Percentiles rank a stretch among this genome's conserved stretches.
Conservation (phyloP, 306 rosid genomes). For the Cicer arietinum region DNA sequence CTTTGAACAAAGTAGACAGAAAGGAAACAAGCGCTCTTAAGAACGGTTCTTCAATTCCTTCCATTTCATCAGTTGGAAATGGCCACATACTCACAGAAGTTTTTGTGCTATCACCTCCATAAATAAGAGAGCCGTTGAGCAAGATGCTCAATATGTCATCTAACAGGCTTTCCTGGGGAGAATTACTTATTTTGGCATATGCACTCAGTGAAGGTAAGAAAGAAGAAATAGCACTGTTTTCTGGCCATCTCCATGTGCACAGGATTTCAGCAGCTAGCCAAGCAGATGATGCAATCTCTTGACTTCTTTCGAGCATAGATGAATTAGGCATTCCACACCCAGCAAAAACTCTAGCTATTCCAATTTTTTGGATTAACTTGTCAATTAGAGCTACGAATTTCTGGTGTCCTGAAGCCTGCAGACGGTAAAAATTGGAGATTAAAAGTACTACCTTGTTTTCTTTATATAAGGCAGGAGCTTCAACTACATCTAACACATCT, state of each 20-base stretch:
- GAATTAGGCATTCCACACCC: slow-evolving; percentile 46
- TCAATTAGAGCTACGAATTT: slow-evolving; percentile 70
- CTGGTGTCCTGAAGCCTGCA: slow-evolving; percentile 77
- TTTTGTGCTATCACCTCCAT: slow-evolving; percentile 58
- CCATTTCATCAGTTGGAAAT: slow-evolving; percentile 57
- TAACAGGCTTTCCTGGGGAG: slow-evolving; percentile 61
- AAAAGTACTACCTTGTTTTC: slow-evolving; percentile 33
- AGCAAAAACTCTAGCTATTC: slow-evolving; percentile 63
- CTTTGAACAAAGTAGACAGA: slow-evolving; percentile 67
- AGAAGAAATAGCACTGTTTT: slow-evolving; percentile 71
- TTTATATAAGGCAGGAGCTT: slow-evolving; percentile 26
- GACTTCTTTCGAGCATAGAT: slow-evolving; percentile 50
- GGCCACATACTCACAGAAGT: slow-evolving; percentile 66
- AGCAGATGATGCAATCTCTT: slow-evolving; percentile 64
- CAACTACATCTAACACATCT: slow-evolving; percentile 25
- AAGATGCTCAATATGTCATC: slow-evolving; percentile 66
- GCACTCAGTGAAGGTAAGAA: slow-evolving; percentile 77
- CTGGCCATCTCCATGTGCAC: slow-evolving; percentile 98
- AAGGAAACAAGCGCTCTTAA: slow-evolving; percentile 81
- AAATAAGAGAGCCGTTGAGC: slow-evolving; percentile 83
- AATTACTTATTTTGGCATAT: slow-evolving; percentile 57
- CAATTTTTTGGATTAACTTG: slow-evolving; percentile 72
- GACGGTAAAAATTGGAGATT: slow-evolving; percentile 39
- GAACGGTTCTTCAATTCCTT: slow-evolving; percentile 88
- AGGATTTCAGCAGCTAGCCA: slow-evolving; percentile 94